Conservation (phyloP, 257 asterid genomes). For the Nicotiana noctiflora region DNA sequence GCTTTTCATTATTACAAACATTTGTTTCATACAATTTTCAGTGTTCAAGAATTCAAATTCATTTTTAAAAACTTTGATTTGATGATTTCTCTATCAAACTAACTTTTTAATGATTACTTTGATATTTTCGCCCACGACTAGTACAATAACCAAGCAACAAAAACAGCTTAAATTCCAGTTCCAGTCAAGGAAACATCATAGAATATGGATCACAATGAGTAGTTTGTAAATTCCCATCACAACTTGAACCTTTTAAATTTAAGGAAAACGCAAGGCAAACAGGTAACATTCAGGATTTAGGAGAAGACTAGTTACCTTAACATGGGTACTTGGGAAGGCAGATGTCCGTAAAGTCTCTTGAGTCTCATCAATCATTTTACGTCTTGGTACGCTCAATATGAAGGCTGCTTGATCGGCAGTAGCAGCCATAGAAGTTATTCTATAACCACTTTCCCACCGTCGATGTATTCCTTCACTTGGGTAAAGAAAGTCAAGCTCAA, state of each 20-base stretch:
- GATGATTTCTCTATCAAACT: neutral
- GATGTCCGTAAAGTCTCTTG: constrained; percentile 96
- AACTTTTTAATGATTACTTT: neutral
- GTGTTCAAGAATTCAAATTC: neutral
- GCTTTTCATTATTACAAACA: neutral
- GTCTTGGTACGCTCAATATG: constrained; percentile 80
- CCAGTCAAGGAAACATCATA: neutral
- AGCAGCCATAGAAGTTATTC: constrained; percentile 94
- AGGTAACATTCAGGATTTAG: neutral
- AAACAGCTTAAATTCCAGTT: neutral
- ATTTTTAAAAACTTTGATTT: neutral
- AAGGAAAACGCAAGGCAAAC: neutral
- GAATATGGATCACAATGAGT: neutral
- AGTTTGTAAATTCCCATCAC: neutral
- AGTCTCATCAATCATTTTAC: constrained; percentile 86
- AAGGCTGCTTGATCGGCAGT: constrained; percentile 91
- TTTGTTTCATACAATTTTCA: neutral
- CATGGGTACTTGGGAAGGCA: constrained; percentile 91
- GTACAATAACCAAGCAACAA: neutral
- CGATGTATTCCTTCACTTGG: constrained; percentile 98
- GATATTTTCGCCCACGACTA: neutral
- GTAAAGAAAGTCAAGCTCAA: constrained; percentile 90
- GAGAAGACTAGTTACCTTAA: constrained; percentile 26
- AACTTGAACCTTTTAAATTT: neutral
- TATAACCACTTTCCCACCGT: constrained; percentile 88